Base-by-base conservation (phyloP, 108 stramenopile species). In the Skeletonema costatum region DNA sequence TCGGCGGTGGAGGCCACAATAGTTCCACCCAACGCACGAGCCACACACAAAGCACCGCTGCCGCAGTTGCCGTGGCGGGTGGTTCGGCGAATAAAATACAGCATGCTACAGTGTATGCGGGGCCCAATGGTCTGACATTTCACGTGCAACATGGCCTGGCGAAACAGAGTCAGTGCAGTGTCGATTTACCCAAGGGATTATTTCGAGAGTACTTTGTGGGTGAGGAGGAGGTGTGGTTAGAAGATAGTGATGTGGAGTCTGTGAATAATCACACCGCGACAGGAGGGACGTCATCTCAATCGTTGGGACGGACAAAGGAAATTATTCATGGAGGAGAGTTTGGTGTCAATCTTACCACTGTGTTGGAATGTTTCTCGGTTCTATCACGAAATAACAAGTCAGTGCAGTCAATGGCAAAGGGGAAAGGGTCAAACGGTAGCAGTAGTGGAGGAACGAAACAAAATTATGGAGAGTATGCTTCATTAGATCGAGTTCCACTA, bases 191-290 rank as follows among this genome's bases (percentile, higher is more conserved):
- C 17, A 81, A 84, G 51, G n/a, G 77, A 21, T 60, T 89, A 75
- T 91, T 89, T 83, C 68, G 83, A 44, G 82, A 88, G 10, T 91
- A 88, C 78, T 76, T 84, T 44, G 88, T 91, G 4, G 79, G 77
- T 2, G 85, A 86, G 71, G 77, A 86, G 68, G 77, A 71, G 73
- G 81, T 86, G 16, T 76, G 77, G 71, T 39, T 80, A 60, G 60
- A 62, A 33, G 78, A 75, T 39, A 51, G 48, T 19, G 74, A 75
- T 65, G 73, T 60, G 4, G 72, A 74, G 1, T 48, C 50, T 58
- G 68, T 70, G 12, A 71, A 68, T 38, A 66, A 83, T 21, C 46
- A 29, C 1, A 69, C 0, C 25, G 25, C 51, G 60, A 76, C 42
- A 51, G 41, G 4, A 63, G 38, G 7, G 32, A 64, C 31, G 31